Percentiles rank a stretch among this genome's conserved stretches.
These are phyloP conservation scores for Ophiostoma perfectum DNA, from an alignment of 2,329 filamentous ascomycete genomes.

Conservation along the genomic window DNA sequence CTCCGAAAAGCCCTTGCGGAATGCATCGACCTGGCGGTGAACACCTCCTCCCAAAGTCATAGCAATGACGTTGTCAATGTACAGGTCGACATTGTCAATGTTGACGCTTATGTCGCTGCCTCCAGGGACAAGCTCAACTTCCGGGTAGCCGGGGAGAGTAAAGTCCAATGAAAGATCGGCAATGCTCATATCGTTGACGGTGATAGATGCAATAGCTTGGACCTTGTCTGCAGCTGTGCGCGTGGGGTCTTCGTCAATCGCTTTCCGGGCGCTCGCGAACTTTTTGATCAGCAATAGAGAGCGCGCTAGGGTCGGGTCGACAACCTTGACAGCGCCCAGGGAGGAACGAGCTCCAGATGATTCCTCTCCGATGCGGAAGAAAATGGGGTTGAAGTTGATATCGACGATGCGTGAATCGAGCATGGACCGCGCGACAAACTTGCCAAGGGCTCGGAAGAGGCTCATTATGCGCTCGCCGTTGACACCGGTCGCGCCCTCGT, in stretches of 20 bases:
- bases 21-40: conserved; percentile 81
- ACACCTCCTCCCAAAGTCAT: conserved; percentile 88
- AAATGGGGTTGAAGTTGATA: conserved; percentile 92
- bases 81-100: conserved; percentile 84
- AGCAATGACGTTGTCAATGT: conserved; percentile 85
- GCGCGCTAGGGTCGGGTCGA: conserved; percentile 79
- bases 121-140: conserved; percentile 72
- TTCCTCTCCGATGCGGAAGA: conserved; percentile 86
- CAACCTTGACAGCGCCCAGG: conserved; percentile 79
- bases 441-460: conserved; percentile 87
- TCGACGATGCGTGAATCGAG: conserved; percentile 97
- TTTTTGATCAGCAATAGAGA: conserved; percentile 84
- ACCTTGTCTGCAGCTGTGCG: conserved; percentile 67
- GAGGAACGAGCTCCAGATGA: conserved; percentile 67
- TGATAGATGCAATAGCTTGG: conserved; percentile 61
- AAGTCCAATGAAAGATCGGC: conserved; percentile 92
- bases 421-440: conserved; percentile 97
- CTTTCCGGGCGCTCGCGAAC: conserved; percentile 76
- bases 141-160: conserved; percentile 83
- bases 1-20: conserved; percentile 84
- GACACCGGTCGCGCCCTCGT: conserved; percentile 65
- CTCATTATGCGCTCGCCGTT: conserved; percentile 84
- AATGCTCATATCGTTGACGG: conserved; percentile 68
- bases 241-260: conserved; percentile 63
- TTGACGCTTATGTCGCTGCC: conserved; percentile 72